phyloP scores from a whole-genome alignment of 305 asterid genomes.

The Fraxinus angustifolia region DNA sequence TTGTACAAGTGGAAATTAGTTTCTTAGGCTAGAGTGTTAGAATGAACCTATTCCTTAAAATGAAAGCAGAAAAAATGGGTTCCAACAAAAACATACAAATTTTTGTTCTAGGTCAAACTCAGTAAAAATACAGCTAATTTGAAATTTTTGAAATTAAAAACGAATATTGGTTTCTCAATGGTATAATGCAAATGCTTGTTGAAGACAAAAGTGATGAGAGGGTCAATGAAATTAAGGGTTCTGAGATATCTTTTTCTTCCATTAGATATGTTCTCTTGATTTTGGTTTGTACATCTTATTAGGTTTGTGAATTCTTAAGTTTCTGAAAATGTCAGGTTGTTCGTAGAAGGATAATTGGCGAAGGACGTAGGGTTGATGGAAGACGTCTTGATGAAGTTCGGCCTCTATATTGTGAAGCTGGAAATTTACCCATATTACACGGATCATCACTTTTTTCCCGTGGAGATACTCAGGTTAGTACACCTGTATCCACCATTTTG shows the following conservation, averaged over 20 bases:
- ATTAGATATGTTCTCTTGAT: constrained; percentile 4
- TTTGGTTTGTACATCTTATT: constrained; percentile 16
- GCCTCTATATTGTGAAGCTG: constrained; percentile 86
- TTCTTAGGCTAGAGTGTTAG: background rate
- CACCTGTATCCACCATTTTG: constrained; percentile 6
- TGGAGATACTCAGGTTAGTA: constrained; percentile 93
- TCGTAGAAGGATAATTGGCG: constrained; percentile 75
- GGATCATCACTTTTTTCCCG: constrained; percentile 88
- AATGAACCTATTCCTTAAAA: background rate
- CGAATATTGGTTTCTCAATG: constrained; percentile 5
- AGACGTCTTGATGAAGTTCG: constrained; percentile 88
- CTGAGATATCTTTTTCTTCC: background rate
- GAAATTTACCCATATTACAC: constrained; percentile 72
- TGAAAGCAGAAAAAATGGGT: background rate
- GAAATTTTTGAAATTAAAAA: background rate
- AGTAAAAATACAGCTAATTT: background rate
- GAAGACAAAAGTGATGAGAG: background rate
- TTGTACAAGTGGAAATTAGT: background rate
- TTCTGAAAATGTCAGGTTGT: constrained; percentile 60
- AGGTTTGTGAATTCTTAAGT: constrained; percentile 25
- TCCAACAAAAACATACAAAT: background rate
- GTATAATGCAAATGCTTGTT: constrained; percentile 7
- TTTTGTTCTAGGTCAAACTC: background rate
- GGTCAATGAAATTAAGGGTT: constrained; percentile 2
- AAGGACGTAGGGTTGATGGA: constrained; percentile 94